Evolutionary conservation across 1,139 yeast species (phyloP), one percentile per base, ranked within the genome.

Genomic region (Cylindricascospora bacillispora): DNA sequence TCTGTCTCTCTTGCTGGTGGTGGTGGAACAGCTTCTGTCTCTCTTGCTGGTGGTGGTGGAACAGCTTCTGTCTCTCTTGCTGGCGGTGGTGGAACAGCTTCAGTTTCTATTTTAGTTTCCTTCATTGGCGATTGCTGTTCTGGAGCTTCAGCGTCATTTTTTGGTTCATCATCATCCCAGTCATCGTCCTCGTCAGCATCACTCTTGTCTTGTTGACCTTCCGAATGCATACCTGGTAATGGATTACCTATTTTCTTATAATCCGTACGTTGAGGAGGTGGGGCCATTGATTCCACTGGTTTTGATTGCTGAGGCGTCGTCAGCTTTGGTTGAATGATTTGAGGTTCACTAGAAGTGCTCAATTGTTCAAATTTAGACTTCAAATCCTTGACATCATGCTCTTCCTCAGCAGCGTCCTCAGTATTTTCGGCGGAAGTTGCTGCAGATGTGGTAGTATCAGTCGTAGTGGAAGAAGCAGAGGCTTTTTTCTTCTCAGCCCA

Each of bases 401-500:
- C 52, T 11, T 35, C 42, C n/a, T 38, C 35, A 10, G 44, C 37
- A 6, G 33, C 37, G 6, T 31, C 34, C 1, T 26, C 38, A 15
- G 39, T 39, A 7, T 31, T 35, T 20, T 35, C 37, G 7, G 38
- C 39, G 21, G 40, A 48, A 7, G 47, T 49, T 13, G 44, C 48
- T 24, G 40, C 36, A 15, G 25, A 30, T 7, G 18, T 35, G 14
- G 30, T 33, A 10, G 27, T 37, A n/a, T 29, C 28, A 4, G 27
- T 12, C 11, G 25, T 30, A 3, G 28, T 9, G 11, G 28, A 24
- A 9, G 41, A 34, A 20, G 39, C 45, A 6, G 43, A 42, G 4
- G 34, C 33, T 32, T 35, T 40, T 53, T 77, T 76, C 63, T 75
- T 82, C 54, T 82, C 95, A 13, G 95, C 95, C 95, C 95, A 85